Evolutionary conservation across 345 rosid species (phyloP), one percentile per base, ranked within the genome.

Genomic region (Jatropha curcas): DNA sequence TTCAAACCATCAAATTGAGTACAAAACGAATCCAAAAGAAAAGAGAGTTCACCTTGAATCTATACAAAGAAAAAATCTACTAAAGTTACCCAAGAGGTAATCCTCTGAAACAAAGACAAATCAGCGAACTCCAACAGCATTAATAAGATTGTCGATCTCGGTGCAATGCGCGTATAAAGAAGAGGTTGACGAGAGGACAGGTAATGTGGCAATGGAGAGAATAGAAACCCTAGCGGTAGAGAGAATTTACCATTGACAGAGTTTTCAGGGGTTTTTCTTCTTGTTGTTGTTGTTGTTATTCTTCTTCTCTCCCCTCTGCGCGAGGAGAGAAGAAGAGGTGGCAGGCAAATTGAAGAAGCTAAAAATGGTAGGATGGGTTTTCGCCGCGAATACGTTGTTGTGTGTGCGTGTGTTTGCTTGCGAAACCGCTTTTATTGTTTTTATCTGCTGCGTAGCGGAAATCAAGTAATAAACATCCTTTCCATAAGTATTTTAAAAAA

Each of bases 221-320:
- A 41, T 0, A 66, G 39, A 67, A 78, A 73, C 78, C 80, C 80
- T 82, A 77, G 51, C 25, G 14, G 16, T 28, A 30, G 13, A 17
- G 37, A 65, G 45, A 20, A 10, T 53, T 62, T 84, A 55, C 55
- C 72, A 12, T 71, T 33, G 7, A 12, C 12, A 43, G 33, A 20
- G n/a, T 59, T 30, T 33, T 19, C 20, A 17, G 53, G 6, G 3
- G 19, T 17, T 48, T 16, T 17, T 48, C 20, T 1, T 13, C 6
- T 7, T 13, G 3, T 33, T 14, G 3, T 25, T 17, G 2, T 28
- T 13, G 48, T 28, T 13, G 19, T 41, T 37, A 31, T 56, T 39
- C 75, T 55, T 57, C 76, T 60, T 74, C 77, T 77, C 71, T 72
- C 78, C 59, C 75, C 69, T n/a, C 80, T 70, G 73, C 82, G 73